These are phyloP conservation scores for Taphrina wiesneri DNA, from an alignment of 1,139 yeast genomes.

Conservation along the genomic window DNA sequence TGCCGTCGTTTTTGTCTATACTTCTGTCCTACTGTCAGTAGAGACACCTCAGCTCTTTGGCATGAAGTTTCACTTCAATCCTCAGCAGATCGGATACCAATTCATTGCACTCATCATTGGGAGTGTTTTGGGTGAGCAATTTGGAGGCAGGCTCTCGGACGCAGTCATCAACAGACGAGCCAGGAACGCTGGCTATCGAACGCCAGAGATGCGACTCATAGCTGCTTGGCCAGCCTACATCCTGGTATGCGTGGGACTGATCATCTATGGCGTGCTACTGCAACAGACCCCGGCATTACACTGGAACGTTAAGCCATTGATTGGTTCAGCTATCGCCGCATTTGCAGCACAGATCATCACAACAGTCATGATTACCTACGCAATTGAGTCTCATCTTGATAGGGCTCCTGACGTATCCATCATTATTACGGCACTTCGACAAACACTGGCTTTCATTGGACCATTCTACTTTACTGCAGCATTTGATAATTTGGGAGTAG, in stretches of 20 bases:
- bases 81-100: slow-evolving; percentile 44
- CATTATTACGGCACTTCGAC: not conserved
- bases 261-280: slow-evolving; percentile 44
- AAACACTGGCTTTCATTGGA: not conserved
- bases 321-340: slow-evolving; percentile 45
- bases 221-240: slow-evolving; percentile 43
- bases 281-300: slow-evolving; percentile 40
- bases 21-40: slow-evolving; percentile 43
- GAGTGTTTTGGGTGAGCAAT: slow-evolving; percentile 43
- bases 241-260: slow-evolving; percentile 43
- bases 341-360: slow-evolving; percentile 44
- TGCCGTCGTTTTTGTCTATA: slow-evolving; percentile 43
- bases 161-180: slow-evolving; percentile 42
- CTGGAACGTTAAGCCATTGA: slow-evolving; percentile 44
- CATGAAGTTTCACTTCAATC: slow-evolving; percentile 41
- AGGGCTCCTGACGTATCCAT: slow-evolving; percentile 1
- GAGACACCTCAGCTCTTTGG: slow-evolving; percentile 45
- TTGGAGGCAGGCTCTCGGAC: slow-evolving; percentile 45
- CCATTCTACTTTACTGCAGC: slow-evolving; percentile 13
- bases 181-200: not conserved
- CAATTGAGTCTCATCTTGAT: slow-evolving; percentile 9
- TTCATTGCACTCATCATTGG: slow-evolving; percentile 44
- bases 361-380: slow-evolving; percentile 42
- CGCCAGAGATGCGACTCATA: slow-evolving; percentile 43
- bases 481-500: slow-evolving; percentile 6